Evolutionary conservation across 2,329 filamentous ascomycete genomes (phyloP), one percentile per base, ranked within the genome.

Genomic region (Allantophomopsis cytisporea): DNA sequence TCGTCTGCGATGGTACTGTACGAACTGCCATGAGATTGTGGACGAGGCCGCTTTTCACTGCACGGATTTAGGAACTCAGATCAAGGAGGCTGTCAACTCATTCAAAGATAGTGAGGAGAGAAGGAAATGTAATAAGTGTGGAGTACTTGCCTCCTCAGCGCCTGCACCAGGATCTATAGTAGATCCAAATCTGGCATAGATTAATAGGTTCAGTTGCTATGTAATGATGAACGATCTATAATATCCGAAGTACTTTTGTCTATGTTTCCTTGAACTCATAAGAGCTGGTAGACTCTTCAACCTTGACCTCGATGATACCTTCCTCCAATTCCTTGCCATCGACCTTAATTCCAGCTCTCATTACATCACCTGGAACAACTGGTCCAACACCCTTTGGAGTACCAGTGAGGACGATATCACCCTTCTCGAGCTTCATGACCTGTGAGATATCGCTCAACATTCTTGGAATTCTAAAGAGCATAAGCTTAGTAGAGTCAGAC

Each of bases 351-450:
- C 87, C 87, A 18, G 84, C 88, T 46, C 71, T 80, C 72, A 98
- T 85, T 23, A 89, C 68, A 62, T 98, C 88, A 2, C 91, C 91
- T 1, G 83, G 77, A 43, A 78, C 75, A 2, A 94, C 87, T 15
- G 79, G 71, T 1, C 91, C 91, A 2, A 98, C 91, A 11, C 91
- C 91, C 64, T 95, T 95, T 37, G 91, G 91, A 38, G 91, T 98
- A 14, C 91, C 91, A n/a, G 91, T 98, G 50, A 98, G 65, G 37
- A 98, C 77, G 54, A 98, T 79, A 60, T 98, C 91, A 37, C 89
- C 91, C 54, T 83, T 76, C 61, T 94, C 81, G 43, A 98, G 68
- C 7, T 86, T 87, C 87, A 96, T 95, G 42, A 96, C 88, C 57
- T 80, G 80, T 48, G 85, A 91, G 56, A 98, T 94, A 64, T 95